Evolutionary conservation across 2,329 filamentous ascomycete species (phyloP), one percentile per base, ranked within the genome.

Genomic region (Akanthomyces uredinophilus): DNA sequence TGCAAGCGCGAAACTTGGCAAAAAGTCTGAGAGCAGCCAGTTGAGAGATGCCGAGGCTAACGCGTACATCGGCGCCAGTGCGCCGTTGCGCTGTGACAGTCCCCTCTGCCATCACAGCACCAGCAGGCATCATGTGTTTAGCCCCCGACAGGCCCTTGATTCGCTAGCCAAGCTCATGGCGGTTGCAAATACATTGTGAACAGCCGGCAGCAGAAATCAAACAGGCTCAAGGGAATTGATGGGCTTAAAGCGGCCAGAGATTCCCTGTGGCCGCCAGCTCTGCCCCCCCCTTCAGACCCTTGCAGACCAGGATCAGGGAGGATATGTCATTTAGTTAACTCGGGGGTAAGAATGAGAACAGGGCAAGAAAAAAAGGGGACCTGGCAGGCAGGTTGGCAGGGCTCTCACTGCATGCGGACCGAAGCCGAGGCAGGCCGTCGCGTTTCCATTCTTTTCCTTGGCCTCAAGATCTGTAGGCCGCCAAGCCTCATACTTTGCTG

Each of bases 181-280:
- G 22, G 43, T 5, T 20, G 18, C 18, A 46, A 11, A 2, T 4
- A 5, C 3, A 10, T 5, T 16, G 1, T 5, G 37, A 16, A 39
- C 37, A 39, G 37, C 37, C 14, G 37, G 37, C 37, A 27, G 24
- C 14, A 49, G 32, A 47, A 47, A 47, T 6, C 11, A 5, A 22
- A 37, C 10, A 20, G 32, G 16, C 18, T 29, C 32, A 22, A 52
- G 35, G n/a, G 35, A 32, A 37, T n/a, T 32, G 49, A 20, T 18
- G 32, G 20, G 39, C 39, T 56, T 46, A 56, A 56, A 56, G 53
- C 53, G 53, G 53, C 53, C 39, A 43, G 41, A 35, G 53, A 46
- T 56, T 54, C 35, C 27, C 18, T 46, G 22, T 24, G 27, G 51
- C 20, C 13, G 35, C 16, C 10, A 8, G 14, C 47, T 32, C 6